Percentiles rank a stretch among this genome's conserved stretches.
These are phyloP conservation scores for Volvariella volvacea DNA, from an alignment of 1,284 basidiomycete species.

Conservation along the genomic window DNA sequence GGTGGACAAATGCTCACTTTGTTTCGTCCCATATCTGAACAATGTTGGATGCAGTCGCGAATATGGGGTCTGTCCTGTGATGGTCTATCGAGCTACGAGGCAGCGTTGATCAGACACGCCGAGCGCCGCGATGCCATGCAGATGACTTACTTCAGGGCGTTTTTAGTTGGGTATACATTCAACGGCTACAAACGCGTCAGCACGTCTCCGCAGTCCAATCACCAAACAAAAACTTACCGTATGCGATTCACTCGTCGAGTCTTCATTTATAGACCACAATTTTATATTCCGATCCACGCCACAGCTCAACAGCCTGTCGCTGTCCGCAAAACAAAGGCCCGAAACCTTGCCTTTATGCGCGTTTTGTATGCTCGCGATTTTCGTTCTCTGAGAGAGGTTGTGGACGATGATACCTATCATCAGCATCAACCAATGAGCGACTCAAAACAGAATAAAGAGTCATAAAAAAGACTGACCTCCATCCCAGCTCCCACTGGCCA, in stretches of 20 bases:
- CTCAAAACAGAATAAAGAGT: no score
- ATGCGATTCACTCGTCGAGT: slow-evolving; percentile 15
- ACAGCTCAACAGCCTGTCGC: slow-evolving; percentile 78
- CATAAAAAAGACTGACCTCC: slow-evolving; percentile 66
- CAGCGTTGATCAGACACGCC: background rate
- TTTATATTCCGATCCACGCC: slow-evolving; percentile 91
- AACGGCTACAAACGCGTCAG: slow-evolving; percentile 47
- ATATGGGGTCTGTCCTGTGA: slow-evolving; percentile 80
- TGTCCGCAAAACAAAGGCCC: slow-evolving; percentile 69
- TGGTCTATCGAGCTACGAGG: slow-evolving; percentile 82
- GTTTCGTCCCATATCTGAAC: slow-evolving; percentile 99
- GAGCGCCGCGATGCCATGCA: background rate
- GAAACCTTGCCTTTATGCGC: slow-evolving; percentile 94
- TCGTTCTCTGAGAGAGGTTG: slow-evolving; percentile 68
- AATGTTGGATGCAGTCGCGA: slow-evolving; percentile 89
- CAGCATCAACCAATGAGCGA: background rate
- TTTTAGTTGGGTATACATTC: slow-evolving; percentile 75
- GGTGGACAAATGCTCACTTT: slow-evolving; percentile 43
- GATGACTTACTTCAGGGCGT: slow-evolving; percentile 80
- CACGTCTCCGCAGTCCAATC: background rate
- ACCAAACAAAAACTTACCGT: no score
- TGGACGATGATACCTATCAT: slow-evolving; percentile 79
- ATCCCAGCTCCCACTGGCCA: slow-evolving; percentile 96
- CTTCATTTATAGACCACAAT: slow-evolving; percentile 64
- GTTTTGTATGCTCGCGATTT: slow-evolving; percentile 63